Conservation (phyloP, 768 basidiomycete species). For the Podaxis sp. region DNA sequence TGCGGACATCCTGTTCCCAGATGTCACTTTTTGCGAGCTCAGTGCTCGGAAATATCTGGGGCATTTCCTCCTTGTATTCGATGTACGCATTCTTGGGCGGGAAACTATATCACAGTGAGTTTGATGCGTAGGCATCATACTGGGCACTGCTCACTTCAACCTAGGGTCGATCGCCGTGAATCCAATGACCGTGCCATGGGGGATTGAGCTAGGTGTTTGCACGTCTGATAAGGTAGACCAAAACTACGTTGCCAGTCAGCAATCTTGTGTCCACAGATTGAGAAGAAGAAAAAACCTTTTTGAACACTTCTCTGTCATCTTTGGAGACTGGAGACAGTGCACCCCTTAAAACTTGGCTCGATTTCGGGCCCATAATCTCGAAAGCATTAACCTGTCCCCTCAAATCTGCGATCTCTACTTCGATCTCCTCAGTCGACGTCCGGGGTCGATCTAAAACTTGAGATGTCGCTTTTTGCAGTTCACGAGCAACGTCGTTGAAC, state of each 20-base stretch:
- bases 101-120: slow-evolving; percentile 48
- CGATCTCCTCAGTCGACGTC: slow-evolving; percentile 22
- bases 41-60: slow-evolving; percentile 51
- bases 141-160: slow-evolving; percentile 54
- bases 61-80: slow-evolving; percentile 25
- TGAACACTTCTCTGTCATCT: slow-evolving; percentile 54
- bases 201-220: slow-evolving; percentile 63
- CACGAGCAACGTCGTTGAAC: slow-evolving; percentile 2
- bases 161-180: slow-evolving; percentile 85
- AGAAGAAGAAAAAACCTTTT: slow-evolving; percentile 40
- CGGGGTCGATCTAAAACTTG: slow-evolving; percentile 9
- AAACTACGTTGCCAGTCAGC: slow-evolving; percentile 40
- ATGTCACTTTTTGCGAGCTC: slow-evolving; percentile 64
- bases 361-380: slow-evolving; percentile 87
- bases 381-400: slow-evolving; percentile 73
- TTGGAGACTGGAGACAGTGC: slow-evolving; percentile 49
- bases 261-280: background rate
- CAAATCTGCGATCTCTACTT: slow-evolving; percentile 70
- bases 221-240: slow-evolving; percentile 63
- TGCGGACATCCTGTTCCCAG: slow-evolving; percentile 65
- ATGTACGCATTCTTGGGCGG: slow-evolving; percentile 74
- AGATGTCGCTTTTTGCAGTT: slow-evolving; percentile 10
- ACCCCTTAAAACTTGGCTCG: slow-evolving; percentile 71
- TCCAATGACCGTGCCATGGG: slow-evolving; percentile 75
- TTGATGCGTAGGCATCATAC: background rate